Base-by-base conservation (phyloP, 1,139 yeast genomes). In the Taphrina deformans region DNA sequence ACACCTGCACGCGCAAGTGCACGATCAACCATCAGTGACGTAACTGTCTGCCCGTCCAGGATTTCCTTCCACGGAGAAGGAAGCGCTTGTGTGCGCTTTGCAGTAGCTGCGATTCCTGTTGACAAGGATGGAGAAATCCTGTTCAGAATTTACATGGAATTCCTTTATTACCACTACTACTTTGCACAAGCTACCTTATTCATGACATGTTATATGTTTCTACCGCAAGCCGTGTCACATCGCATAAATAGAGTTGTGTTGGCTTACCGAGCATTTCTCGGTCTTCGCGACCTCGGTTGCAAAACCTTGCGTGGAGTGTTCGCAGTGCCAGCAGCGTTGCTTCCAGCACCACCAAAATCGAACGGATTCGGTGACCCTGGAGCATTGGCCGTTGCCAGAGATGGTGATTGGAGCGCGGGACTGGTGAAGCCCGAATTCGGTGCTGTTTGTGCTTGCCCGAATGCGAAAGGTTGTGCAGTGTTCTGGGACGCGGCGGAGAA, bases 311-410 rank as follows among this genome's bases (percentile, higher is more conserved):
- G 29, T 38, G 48, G 27, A 2, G 44, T 38, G 48, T 44, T 44
- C 27, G 48, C 27, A 16, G 24, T 44, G 12, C 48, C 48, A 6
- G 41, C 18, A 16, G n/a, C 21, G 16, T 38, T 38, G 29, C 27
- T 23, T 16, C 44, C 24, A 3, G 48, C 58, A 35, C 44, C 58
- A n/a, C 48, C 16, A 16, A 53, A 53, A 18, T 35, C 27, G 16
- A 53, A 53, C 9, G 48, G 48, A 24, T 53, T 53, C 6, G 58
- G 58, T 5, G 58, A 53, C 5, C 58, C 58, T 3, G 58, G 58
- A 35, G 58, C 58, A 12, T 23, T 51, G 2, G 31, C 58, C 2
- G 58, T 18, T 10, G 35, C 45, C 26, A 53, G 16, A 2, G 58
- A 53, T 38, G 58, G 58, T 6, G 58, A 53, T 21, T 38, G 46